Percentiles rank a stretch among this genome's conserved stretches.
Evolutionary conservation across 768 basidiomycete genomes (phyloP).

Genomic region (Leccinum longicurvipes): DNA sequence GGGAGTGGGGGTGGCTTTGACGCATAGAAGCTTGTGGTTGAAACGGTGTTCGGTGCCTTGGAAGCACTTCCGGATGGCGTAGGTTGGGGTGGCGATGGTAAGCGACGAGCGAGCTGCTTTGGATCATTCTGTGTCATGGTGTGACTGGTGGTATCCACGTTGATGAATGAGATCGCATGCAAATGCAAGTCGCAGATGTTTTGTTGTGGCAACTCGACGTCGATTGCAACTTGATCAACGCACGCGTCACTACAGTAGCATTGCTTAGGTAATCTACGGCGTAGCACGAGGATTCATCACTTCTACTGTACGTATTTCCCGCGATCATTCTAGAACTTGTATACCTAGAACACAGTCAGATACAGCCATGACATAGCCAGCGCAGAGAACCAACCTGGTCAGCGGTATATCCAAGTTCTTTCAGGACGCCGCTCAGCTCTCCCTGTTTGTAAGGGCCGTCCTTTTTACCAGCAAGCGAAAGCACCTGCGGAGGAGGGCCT

Average conservation of each 20-base stretch:
- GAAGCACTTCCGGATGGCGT: conserved; percentile 34
- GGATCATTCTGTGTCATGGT: conserved; percentile 49
- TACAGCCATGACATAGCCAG: neutral
- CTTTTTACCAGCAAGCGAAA: conserved; percentile 86
- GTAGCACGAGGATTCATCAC: no score
- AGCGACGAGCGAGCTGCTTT: conserved; percentile 32
- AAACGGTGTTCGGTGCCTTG: conserved; percentile 23
- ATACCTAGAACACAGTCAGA: conserved; percentile 29
- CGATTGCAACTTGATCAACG: conserved; percentile 23
- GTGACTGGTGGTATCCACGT: no score
- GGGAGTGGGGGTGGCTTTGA: conserved; percentile 37
- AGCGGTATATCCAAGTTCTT: conserved; percentile 79
- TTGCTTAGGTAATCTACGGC: conserved; percentile 29
- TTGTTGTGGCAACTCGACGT: no score
- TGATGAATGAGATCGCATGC: conserved; percentile 4
- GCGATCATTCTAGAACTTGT: conserved; percentile 34
- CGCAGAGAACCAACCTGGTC: conserved; percentile 62
- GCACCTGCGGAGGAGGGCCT: conserved; percentile 87
- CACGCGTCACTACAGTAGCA: conserved; percentile 23
- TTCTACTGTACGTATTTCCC: conserved; percentile 9
- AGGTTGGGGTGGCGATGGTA: conserved; percentile 43
- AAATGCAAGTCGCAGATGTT: no score
- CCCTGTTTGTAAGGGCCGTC: conserved; percentile 80
- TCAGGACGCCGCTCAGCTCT: conserved; percentile 74
- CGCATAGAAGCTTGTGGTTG: conserved; percentile 29